A percentile compares a stretch with the other conserved stretches of the same genome.
phyloP scores from a whole-genome alignment of 441 rosid genomes.

The Breynia disticha region DNA sequence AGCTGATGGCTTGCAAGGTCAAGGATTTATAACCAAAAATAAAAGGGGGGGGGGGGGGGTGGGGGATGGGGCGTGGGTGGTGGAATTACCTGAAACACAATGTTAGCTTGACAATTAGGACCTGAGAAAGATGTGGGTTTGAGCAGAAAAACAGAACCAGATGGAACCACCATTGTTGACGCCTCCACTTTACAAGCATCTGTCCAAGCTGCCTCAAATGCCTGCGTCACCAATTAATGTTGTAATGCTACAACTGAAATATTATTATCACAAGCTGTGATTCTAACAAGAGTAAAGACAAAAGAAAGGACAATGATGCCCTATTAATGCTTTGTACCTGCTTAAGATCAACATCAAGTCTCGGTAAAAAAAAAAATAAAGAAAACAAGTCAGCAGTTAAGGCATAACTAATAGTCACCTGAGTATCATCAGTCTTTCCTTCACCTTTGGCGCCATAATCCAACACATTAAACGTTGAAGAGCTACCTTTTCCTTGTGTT shows the following conservation, averaged over 20 bases:
- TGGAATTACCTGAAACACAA: conserved; percentile 61
- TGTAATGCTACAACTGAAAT: neutral
- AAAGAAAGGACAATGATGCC: neutral
- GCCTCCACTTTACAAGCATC: conserved; percentile 67
- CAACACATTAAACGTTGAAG: conserved; percentile 45
- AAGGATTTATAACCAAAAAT: neutral
- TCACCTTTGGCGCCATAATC: conserved; percentile 81
- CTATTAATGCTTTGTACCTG: too few species aligned
- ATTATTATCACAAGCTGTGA: too few species aligned
- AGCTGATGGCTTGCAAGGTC: neutral
- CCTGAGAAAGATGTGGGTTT: conserved; percentile 75
- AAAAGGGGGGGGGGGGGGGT: neutral
- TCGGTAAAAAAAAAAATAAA: neutral
- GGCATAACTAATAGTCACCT: conserved; percentile 28
- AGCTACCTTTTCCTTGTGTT: conserved; percentile 1
- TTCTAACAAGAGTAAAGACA: conserved; percentile 1
- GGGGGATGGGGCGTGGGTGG: neutral
- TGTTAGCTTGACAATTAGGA: conserved; percentile 55
- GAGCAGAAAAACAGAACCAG: conserved; percentile 42
- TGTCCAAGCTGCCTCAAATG: conserved; percentile 74
- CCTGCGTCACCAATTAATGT: conserved; percentile 34
- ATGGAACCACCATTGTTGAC: conserved; percentile 52
- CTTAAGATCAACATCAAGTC: neutral
- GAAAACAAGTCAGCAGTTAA: neutral
- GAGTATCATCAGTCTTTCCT: conserved; percentile 68